Conservation (phyloP, 345 rosid species). For the Moringa oleifera region DNA sequence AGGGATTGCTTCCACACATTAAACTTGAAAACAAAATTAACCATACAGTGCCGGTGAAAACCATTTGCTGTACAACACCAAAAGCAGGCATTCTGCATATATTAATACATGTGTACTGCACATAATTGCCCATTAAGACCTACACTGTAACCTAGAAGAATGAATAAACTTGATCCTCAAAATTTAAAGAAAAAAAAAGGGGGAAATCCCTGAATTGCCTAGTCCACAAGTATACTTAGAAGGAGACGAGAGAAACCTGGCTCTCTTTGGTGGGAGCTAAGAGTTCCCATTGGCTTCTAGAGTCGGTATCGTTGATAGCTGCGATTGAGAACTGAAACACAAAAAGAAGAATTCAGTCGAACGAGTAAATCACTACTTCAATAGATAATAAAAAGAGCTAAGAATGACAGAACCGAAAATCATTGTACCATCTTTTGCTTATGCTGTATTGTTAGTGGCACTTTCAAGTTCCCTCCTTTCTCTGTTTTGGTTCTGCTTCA, state of each 20-base stretch:
- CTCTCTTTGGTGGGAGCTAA: slow-evolving; percentile 98
- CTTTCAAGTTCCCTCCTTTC: slow-evolving; percentile 1
- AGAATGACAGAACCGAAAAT: neutral
- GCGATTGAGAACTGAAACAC: slow-evolving; percentile 75
- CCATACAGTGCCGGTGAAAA: too few relatives aligned
- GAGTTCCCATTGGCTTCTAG: slow-evolving; percentile 89
- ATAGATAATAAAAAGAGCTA: neutral
- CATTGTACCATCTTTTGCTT: slow-evolving; percentile 13
- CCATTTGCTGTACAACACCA: too few relatives aligned
- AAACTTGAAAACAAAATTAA: too few relatives aligned
- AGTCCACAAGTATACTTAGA: too few relatives aligned
- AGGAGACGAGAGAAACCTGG: slow-evolving; percentile 43
- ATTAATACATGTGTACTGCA: too few relatives aligned
- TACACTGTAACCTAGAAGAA: too few relatives aligned
- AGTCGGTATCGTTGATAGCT: slow-evolving; percentile 91
- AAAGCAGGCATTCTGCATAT: too few relatives aligned
- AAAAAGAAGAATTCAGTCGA: neutral
- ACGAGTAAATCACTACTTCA: slow-evolving; percentile 2
- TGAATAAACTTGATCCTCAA: too few relatives aligned
- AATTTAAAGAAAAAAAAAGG: too few relatives aligned
- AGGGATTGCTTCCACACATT: too few relatives aligned
- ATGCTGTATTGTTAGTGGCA: neutral
- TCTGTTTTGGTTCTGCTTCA: slow-evolving; percentile 2
- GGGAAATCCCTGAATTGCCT: too few relatives aligned
- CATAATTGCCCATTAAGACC: too few relatives aligned